Evolutionary conservation across 306 rosid genomes (phyloP), one percentile per base, ranked within the genome.

Genomic region (Oemleria cerasiformis): DNA sequence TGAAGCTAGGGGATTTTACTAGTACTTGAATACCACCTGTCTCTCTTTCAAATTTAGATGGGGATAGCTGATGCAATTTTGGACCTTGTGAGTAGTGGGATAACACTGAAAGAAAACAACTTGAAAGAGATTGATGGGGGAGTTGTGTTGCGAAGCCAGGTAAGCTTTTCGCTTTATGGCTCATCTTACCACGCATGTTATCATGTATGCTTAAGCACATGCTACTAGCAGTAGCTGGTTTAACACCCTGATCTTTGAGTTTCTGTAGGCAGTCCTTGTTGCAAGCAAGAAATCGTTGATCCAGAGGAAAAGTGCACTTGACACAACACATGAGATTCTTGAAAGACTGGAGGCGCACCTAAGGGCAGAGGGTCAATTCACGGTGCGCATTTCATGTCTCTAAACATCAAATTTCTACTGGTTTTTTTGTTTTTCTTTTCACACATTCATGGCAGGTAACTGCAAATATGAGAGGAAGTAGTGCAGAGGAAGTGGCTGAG

Each of bases 41-140:
- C 43, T 73, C 73, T 70, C 73, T 70, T 81, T 56, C 65, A 43
- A 72, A 50, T 80, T 77, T 80, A 91, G 96, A 91, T 91, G 97
- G 96, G 99, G 71, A 88, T 84, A 74, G 99, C 96, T 65, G 99
- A 94, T 81, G 99, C 96, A 73, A 94, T 94, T 68, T 85, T 94
- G 87, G 99, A 91, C 83, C 99, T 91, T 67, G 99, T 91, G 80
- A 91, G 96, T 75, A 93, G 98, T 72, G 97, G 98, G 44, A 94
- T 86, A 49, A 91, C 98, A 0, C 78, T 94, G 63, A 87, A 72
- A 80, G 97, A 94, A 77, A 94, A 91, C 78, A 88, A 94, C 79
- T 73, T 91, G 82, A 94, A 94, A 83, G 98, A 94, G 83, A 91
- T 94, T 34, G 85, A 89, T 79, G 97, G 96, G 10, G 97, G 99